Base-by-base conservation (phyloP, 352 stramenopile species). In the Phytophthora europaea region DNA sequence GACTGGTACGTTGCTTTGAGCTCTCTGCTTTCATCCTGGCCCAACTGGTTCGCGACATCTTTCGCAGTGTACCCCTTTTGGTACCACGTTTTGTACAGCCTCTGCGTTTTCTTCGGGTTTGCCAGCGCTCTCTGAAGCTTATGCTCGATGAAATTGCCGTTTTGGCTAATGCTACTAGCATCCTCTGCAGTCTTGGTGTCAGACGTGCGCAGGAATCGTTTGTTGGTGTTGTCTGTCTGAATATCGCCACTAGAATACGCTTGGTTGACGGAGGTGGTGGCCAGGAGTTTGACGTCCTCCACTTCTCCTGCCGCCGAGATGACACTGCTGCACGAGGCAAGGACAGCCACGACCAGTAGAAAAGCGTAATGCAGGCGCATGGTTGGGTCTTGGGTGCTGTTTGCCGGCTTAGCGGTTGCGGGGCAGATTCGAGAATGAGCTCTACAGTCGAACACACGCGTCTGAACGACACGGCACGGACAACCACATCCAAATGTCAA, bases 81-180 rank as follows among this genome's bases (percentile, higher is more conserved):
- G 26, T 62, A 53, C 66, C 66, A 73, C 16, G 23, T 56, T 12
- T 67, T 43, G 31, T 68, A 73, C 9, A 73, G 58, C 34, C 52
- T 62, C 38, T 63, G 48, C 10, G 66, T 61, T 33, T 73, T 73
- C 28, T 58, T 73, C 7, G 66, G 66, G 59, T 73, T 68, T 20
- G 50, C 34, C 10, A 73, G 18, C 1, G 58, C 51, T 40, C 67
- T 67, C 50, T 68, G 40, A 6, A 73, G 58, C 48, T 73, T 73
- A 50, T 63, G 28, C 38, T 68, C 58, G n/a, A 68, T 58, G 38
- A 73, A 73, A 16, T 31, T 36, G 8, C 40, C 26, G 38, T 31
- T 54, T 16, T 15, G 13, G 13, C 31, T 28, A 10, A 20, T 43
- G 12, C 28, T 34, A 15, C 0, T 52, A 15, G 50, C 18, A 12